phyloP scores from a whole-genome alignment of 176 grass and related monocot genomes.

The Musa schizocarpa region DNA sequence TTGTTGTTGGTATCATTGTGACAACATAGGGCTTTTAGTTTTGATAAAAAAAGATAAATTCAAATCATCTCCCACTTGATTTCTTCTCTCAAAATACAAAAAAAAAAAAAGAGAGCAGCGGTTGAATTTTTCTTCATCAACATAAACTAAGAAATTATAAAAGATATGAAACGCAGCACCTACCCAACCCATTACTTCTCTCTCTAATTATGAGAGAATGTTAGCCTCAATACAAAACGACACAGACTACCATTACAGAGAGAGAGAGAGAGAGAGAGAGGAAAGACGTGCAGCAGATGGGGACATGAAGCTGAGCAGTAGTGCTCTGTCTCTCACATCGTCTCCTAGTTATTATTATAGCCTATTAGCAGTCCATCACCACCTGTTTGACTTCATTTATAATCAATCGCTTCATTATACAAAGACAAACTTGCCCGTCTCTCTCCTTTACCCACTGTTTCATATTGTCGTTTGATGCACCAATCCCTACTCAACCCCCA shows the following conservation, averaged over 20 bases:
- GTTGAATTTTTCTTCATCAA: too few relatives aligned
- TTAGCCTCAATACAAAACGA: not conserved
- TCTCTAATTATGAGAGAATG: not conserved
- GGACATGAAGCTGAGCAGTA: not conserved
- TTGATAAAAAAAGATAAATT: too few relatives aligned
- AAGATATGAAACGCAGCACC: not conserved
- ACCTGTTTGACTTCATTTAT: not conserved
- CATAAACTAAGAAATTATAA: too few relatives aligned
- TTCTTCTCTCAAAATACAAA: too few relatives aligned
- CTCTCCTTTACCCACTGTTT: not conserved
- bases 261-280: too few relatives aligned
- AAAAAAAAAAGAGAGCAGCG: too few relatives aligned
- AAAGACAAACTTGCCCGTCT: not conserved
- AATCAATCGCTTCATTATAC: not conserved
- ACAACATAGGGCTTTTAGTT: too few relatives aligned
- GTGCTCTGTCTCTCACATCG: not conserved
- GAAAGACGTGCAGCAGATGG: not conserved
- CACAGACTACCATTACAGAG: not conserved
- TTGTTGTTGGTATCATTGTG: too few relatives aligned
- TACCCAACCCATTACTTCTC: not conserved
- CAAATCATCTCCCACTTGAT: too few relatives aligned
- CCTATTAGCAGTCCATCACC: too few relatives aligned
- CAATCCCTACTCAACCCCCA: slow-evolving; percentile 4
- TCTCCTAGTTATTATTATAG: too few relatives aligned
- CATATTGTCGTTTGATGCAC: not conserved